Evolutionary conservation across 306 rosid species (phyloP).

Genomic region (Prunus kanzakura): DNA sequence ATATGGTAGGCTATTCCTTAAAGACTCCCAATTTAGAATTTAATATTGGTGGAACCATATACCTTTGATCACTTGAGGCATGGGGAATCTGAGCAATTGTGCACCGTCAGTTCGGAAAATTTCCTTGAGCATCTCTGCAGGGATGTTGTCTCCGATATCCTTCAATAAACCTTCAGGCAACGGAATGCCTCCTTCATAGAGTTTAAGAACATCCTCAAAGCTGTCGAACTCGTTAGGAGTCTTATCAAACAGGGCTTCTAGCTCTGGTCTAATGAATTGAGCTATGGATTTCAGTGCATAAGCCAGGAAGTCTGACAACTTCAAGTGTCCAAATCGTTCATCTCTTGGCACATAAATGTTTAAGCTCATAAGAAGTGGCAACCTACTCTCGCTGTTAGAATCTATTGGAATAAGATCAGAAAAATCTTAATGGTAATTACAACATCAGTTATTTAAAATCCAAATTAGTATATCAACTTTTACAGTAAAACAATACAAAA

Average conservation of each 20-base stretch:
- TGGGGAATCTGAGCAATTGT: slow-evolving; percentile 47
- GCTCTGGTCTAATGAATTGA: slow-evolving; percentile 62
- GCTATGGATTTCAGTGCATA: slow-evolving; percentile 60
- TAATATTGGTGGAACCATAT: slow-evolving; percentile 11
- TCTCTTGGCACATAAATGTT: slow-evolving; percentile 84
- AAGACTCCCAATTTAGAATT: not conserved
- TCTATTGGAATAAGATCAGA: slow-evolving; percentile 37
- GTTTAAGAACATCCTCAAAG: slow-evolving; percentile 52
- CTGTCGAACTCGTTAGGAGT: slow-evolving; percentile 75
- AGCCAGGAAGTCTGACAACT: slow-evolving; percentile 76
- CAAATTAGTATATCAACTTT: not conserved
- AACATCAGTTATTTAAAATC: not conserved
- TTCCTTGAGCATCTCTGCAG: slow-evolving; percentile 60
- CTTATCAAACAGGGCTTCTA: slow-evolving; percentile 52
- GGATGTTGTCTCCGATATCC: slow-evolving; percentile 45
- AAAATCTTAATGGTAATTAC: not conserved
- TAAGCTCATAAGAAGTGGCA: slow-evolving; percentile 44
- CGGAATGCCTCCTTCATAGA: slow-evolving; percentile 69
- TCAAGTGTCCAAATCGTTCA: slow-evolving; percentile 83
- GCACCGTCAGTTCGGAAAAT: slow-evolving; percentile 58
- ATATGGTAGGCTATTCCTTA: not conserved
- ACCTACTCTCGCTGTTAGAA: slow-evolving; percentile 58
- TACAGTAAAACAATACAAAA: not conserved
- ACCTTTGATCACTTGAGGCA: slow-evolving; percentile 82
- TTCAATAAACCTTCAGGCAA: slow-evolving; percentile 46